Evolutionary conservation across 805 yeast species (phyloP).

Genomic region (Lachancea waltii): DNA sequence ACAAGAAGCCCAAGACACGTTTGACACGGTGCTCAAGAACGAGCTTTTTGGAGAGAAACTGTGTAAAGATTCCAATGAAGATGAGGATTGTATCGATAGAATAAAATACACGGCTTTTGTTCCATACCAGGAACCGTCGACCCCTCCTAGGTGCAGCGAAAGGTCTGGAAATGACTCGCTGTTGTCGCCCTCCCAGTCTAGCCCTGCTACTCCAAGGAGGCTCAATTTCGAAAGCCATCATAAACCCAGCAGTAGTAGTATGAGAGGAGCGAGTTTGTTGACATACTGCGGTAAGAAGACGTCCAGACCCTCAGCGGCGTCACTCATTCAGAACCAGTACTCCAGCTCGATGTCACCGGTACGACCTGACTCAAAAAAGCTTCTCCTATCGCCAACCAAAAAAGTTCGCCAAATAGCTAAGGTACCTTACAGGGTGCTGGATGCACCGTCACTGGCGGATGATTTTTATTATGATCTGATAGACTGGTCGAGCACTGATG

Average conservation of each 20-base stretch:
- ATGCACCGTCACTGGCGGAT: conserved; percentile 92
- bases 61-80: conserved; percentile 37
- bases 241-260: conserved; percentile 21
- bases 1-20: conserved; percentile 81
- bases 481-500: conserved; percentile 91
- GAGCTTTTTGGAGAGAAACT: conserved; percentile 88
- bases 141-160: conserved; percentile 9
- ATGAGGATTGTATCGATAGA: conserved; percentile 30
- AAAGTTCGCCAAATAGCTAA: conserved; percentile 71
- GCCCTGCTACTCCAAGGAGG: conserved; percentile 35
- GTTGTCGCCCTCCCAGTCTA: conserved; percentile 14
- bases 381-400: conserved; percentile 76
- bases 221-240: conserved; percentile 18
- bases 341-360: conserved; percentile 72
- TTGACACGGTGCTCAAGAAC: conserved; percentile 76
- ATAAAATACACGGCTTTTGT: conserved; percentile 31
- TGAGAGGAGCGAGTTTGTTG: conserved; percentile 52
- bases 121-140: conserved; percentile 11
- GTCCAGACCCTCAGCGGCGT: conserved; percentile 51
- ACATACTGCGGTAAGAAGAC: conserved; percentile 70
- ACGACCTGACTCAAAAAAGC: conserved; percentile 75
- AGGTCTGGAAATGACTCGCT: background rate
- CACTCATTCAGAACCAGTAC: conserved; percentile 61
- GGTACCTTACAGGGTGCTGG: conserved; percentile 87
- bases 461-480: conserved; percentile 88